phyloP scores from a whole-genome alignment of 805 yeast species.

The Kazachstania viticola region DNA sequence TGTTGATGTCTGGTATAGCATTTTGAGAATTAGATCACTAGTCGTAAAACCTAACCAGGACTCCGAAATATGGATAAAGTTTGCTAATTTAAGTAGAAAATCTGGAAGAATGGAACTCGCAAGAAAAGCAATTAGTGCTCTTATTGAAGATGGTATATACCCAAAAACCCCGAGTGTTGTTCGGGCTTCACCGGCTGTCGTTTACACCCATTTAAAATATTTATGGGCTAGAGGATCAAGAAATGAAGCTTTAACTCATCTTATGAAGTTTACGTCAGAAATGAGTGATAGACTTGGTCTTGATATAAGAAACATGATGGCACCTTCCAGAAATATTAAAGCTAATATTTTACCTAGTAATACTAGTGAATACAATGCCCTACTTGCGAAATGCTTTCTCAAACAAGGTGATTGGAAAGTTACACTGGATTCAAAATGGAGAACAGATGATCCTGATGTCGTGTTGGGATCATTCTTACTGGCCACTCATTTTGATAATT shows the following conservation, averaged over 20 bases:
- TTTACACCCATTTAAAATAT: constrained; percentile 90
- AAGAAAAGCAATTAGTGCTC: constrained; percentile 74
- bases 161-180: constrained; percentile 40
- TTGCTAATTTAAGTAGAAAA: constrained; percentile 91
- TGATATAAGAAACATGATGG: constrained; percentile 75
- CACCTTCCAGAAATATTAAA: constrained; percentile 70
- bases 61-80: constrained; percentile 96
- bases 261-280: constrained; percentile 82
- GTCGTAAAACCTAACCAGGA: constrained; percentile 93
- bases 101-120: constrained; percentile 88
- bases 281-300: constrained; percentile 83
- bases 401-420: constrained; percentile 99
- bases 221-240: constrained; percentile 95
- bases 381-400: constrained; percentile 86
- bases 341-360: constrained; percentile 38
- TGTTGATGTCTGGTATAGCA: constrained; percentile 98
- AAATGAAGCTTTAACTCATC: constrained; percentile 71
- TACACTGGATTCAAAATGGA: constrained; percentile 69
- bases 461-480: constrained; percentile 83
- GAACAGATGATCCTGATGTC: constrained; percentile 63
- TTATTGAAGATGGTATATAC: constrained; percentile 64
- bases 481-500: constrained; percentile 87
- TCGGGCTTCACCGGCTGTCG: constrained; percentile 91
- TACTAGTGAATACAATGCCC: constrained; percentile 69
- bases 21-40: constrained; percentile 83